Evolutionary conservation across 2,329 filamentous ascomycete species (phyloP), one percentile per base, ranked within the genome.

Genomic region (Dactylellina leptospora): DNA sequence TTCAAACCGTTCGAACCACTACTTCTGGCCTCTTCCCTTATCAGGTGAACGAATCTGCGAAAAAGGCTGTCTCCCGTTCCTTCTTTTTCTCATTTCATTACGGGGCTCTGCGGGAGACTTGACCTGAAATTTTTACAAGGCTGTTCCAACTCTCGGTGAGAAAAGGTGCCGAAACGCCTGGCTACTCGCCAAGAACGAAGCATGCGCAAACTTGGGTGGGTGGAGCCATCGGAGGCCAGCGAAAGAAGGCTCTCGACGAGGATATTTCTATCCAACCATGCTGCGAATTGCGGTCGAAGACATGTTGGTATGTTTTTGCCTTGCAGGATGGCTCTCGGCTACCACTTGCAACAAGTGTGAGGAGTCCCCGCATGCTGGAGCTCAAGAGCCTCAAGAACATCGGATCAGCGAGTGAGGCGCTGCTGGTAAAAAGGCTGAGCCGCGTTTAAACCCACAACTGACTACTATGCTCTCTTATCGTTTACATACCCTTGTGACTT

Each of bases 141-240:
- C 66, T 50, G 23, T 45, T 36, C 30, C 30, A 40, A 16, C 33
- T 55, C 53, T 72, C 68, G 68, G 68, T 30, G 53, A 40, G 40
- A 53, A 64, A 63, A 53, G 59, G 53, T 59, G 59, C 68, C 68
- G 68, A 72, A 59, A 64, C 59, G 68, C 68, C 68, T 72, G 51
- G 23, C 47, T 44, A 18, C 54, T 40, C 38, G 68, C 68, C 59
- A 72, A 64, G 62, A 51, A 30, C 36, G 30, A 36, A 38, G 58
- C 55, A 44, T 38, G 55, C 33, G 44, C n/a, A 51, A 45, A 33
- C 40, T 50, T 62, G 58, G 56, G 58, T 62, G 56, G 47, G 56
- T 62, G 55, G 56, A 51, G 33, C 51, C 44, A 22, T 40, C 22
- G 60, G 45, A 40, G 25, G 44, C 51, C 51, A 18, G 50, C 23